phyloP scores from a whole-genome alignment of 2,329 filamentous ascomycete genomes.

The Sclerotinia sclerotiorum region DNA sequence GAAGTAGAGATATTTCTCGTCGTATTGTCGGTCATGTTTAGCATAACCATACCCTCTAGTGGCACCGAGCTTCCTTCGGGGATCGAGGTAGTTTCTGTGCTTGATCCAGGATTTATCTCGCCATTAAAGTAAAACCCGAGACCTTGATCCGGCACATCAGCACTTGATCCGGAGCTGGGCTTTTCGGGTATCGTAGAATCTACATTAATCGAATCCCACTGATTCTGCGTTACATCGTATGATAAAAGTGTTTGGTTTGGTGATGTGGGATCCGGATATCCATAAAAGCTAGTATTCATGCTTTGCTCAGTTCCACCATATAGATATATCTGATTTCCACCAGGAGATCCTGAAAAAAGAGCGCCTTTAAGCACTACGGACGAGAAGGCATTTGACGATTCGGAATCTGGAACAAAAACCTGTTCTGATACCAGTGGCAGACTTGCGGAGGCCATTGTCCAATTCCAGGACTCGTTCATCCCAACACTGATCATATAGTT shows the following conservation, averaged over 20 bases:
- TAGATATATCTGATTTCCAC: slow-evolving; percentile 24
- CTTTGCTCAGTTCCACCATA: slow-evolving; percentile 26
- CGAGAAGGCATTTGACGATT: slow-evolving; percentile 16
- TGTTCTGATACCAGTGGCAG: slow-evolving; percentile 20
- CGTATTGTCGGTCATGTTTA: slow-evolving; percentile 42
- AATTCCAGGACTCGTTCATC: slow-evolving; percentile 26
- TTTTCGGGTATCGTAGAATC: slow-evolving; percentile 12
- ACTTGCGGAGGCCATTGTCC: slow-evolving; percentile 20
- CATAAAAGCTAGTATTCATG: slow-evolving; percentile 26
- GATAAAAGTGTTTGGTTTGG: slow-evolving; percentile 10
- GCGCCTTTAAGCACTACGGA: slow-evolving; percentile 17
- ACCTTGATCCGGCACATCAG: slow-evolving; percentile 25
- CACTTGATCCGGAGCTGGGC: slow-evolving; percentile 23
- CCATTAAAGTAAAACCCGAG: slow-evolving; percentile 33
- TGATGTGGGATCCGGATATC: slow-evolving; percentile 19
- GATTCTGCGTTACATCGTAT: slow-evolving; percentile 14
- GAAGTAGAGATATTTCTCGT: slow-evolving; percentile 44
- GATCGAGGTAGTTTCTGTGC: slow-evolving; percentile 7
- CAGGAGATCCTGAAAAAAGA: slow-evolving; percentile 23
- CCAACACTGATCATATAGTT: slow-evolving; percentile 25
- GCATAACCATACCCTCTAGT: slow-evolving; percentile 45
- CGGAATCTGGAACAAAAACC: slow-evolving; percentile 15
- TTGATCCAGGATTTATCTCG: slow-evolving; percentile 23
- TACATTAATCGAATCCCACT: slow-evolving; percentile 9
- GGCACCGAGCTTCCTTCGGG: slow-evolving; percentile 12